Base-by-base conservation (phyloP, 169 alveolate species). In the Perkinsus marinus region DNA sequence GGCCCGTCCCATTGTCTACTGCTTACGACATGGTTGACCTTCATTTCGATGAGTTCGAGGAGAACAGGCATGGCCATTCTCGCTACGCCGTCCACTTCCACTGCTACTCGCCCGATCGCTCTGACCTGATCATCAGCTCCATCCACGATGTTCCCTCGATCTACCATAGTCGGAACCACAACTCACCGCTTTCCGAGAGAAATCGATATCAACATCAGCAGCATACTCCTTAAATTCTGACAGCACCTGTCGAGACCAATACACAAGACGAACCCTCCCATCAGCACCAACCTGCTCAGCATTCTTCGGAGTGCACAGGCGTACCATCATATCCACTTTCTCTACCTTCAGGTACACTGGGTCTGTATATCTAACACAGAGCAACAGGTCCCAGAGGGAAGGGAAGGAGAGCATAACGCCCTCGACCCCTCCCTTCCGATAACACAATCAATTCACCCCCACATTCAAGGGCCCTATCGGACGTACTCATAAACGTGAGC, bases 271-370 rank as follows among this genome's bases (percentile, higher is more conserved):
- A 22, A n/a, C n/a, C n/a, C n/a, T n/a, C n/a, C n/a, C 46, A 90
- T 41, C 26, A 37, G 38, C 90, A 37, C 39, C 46, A 13, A 39
- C 92, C 39, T 39, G 79, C 91, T 94, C 97, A 89, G 96, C 95
- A 93, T 97, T 98, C 68, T 96, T 90, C 90, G 95, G 95, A 0
- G 97, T 93, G 46, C 96, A 96, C 47, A 97, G 94, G 30, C 96
- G 94, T 34, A 96, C 97, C 95, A 99, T 96, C 39, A 99, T 96
- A 91, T 99, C 99, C 47, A 99, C 96, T 96, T 99, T 99, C 96
- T 99, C 99, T 92, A 98, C 94, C 94, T 99, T 99, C n/a, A 99
- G 99, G 94, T 98, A 99, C 26, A 98, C 96, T 0, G 99, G 99
- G 93, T 99, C 99, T 93, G 98, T 98, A 95, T 96, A 98, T 94